Base-by-base conservation (phyloP, 257 asterid genomes). In the Nicotiana knightiana region DNA sequence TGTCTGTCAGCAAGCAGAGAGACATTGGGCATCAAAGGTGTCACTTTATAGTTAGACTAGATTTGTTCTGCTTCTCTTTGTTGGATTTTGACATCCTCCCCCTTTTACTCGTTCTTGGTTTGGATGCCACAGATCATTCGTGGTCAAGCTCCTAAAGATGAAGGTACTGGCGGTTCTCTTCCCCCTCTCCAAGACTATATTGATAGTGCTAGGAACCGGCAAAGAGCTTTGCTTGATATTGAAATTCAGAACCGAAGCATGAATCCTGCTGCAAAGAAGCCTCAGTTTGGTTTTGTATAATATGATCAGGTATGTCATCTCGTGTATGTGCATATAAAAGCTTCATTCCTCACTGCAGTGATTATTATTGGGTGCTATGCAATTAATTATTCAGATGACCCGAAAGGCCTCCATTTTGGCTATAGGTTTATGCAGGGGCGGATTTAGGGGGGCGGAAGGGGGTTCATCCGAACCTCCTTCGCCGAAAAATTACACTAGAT, bases 21-120 rank as follows among this genome's bases (percentile, higher is more conserved):
- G 99, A 88, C 93, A 81, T 54, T 96, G 99, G 98, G 99, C 98
- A 68, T 96, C 99, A 55, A 96, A 94, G 99, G 99, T 96, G 89
- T 54, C 48, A 26, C 81, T 67, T 68, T 30, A 46, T 13, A 17
- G 33, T 76, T 30, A 68, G 48, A 76, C 71, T 55, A 59, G 16
- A 43, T 67, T 58, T 3, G 15, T 35, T 48, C 51, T 6, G 5
- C 33, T 54, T 2, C 28, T 24, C 28, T 51, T 64, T 30, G 1
- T n/a, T 71, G 77, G 75, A 67, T 64, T 64, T 80, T 81, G 58
- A 88, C 53, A 70, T 16, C 64, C 68, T 43, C 17, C 43, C 8
- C 17, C 4, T 63, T 32, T 61, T 66, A 68, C 82, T 61, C 68
- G 73, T 79, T 28, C 32, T 65, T 32, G 48, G 57, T 73, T 26